phyloP scores from a whole-genome alignment of 768 basidiomycete genomes.

The Tubosaeta brunneosetosa region DNA sequence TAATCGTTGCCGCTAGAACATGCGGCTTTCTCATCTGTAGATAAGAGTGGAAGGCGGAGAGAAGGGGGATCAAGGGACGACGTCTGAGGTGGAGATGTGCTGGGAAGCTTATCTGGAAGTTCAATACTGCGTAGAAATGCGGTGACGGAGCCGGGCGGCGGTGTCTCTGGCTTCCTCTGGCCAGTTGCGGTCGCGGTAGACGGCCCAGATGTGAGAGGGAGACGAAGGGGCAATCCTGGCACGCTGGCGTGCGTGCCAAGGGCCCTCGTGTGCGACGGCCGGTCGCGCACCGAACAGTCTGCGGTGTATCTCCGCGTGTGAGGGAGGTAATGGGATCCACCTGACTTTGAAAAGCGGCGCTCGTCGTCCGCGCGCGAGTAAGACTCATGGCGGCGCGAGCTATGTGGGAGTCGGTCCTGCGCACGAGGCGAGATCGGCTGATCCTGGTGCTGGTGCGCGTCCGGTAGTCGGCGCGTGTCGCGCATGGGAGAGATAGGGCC shows the following conservation, averaged over 20 bases:
- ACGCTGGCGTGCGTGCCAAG: conserved; percentile 9
- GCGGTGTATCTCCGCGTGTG: conserved; percentile 4
- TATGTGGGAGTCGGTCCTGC: conserved; percentile 6
- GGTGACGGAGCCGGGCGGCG: conserved; percentile 16
- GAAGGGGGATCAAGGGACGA: conserved; percentile 9
- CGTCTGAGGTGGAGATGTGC: conserved; percentile 8
- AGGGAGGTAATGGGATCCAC: conserved; percentile 3
- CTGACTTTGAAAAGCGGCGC: conserved; percentile 1
- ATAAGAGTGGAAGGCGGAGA: conserved; percentile 11
- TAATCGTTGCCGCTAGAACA: conserved; percentile 5
- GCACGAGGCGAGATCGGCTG: not conserved
- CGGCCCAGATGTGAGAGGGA: conserved; percentile 10
- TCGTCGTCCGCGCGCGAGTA: conserved; percentile 6
- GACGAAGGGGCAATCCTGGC: conserved; percentile 10
- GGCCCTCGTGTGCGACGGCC: conserved; percentile 1
- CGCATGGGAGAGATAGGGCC: conserved; percentile 5
- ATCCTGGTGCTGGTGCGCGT: conserved; percentile 7
- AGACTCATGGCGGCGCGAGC: conserved; percentile 1
- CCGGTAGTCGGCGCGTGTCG: conserved; percentile 10
- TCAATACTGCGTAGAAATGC: conserved; percentile 23
- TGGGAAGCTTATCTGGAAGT: conserved; percentile 17
- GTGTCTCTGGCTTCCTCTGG: conserved; percentile 7
- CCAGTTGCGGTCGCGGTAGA: not conserved
- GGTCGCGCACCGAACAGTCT: conserved; percentile 5
- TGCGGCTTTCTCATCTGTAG: conserved; percentile 2